Conservation (phyloP, 345 rosid species). For the Salix udensis region DNA sequence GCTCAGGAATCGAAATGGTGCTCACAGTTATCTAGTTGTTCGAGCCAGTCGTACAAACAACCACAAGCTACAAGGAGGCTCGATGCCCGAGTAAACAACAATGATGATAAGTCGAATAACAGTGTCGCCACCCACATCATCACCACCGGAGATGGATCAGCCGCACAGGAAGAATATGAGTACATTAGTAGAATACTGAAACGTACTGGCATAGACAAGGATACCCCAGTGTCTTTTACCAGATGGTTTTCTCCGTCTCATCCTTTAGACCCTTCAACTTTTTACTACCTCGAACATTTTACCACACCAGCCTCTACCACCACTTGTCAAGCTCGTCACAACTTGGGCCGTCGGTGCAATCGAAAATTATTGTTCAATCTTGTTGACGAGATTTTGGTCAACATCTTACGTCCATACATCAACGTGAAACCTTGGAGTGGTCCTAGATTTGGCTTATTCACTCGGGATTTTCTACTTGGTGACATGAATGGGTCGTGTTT, state of each 20-base stretch:
- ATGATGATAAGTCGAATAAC: slow-evolving; percentile 16
- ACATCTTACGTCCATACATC: slow-evolving; percentile 49
- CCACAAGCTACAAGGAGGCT: slow-evolving; percentile 20
- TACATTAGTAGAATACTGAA: slow-evolving; percentile 55
- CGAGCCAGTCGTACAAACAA: slow-evolving; percentile 52
- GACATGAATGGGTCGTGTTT: slow-evolving; percentile 39
- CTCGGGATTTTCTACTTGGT: background rate
- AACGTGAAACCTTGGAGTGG: slow-evolving; percentile 48
- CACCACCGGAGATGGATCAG: slow-evolving; percentile 19
- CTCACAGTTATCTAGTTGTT: slow-evolving; percentile 53
- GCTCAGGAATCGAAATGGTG: slow-evolving; percentile 44
- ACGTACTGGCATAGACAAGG: slow-evolving; percentile 48
- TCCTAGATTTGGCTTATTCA: background rate
- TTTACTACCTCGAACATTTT: slow-evolving; percentile 52
- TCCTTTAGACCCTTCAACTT: slow-evolving; percentile 66
- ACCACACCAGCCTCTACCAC: background rate
- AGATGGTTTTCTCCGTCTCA: slow-evolving; percentile 64
- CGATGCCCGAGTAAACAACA: slow-evolving; percentile 24
- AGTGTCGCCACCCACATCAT: slow-evolving; percentile 15
- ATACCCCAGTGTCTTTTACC: slow-evolving; percentile 42
- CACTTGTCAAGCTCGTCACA: slow-evolving; percentile 1
- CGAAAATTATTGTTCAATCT: slow-evolving; percentile 63
- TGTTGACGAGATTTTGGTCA: slow-evolving; percentile 57
- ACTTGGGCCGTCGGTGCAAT: slow-evolving; percentile 46
- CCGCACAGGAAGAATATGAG: slow-evolving; percentile 35